Conservation (phyloP, 495 filamentous ascomycete genomes). For the Margaritispora aquatica region DNA sequence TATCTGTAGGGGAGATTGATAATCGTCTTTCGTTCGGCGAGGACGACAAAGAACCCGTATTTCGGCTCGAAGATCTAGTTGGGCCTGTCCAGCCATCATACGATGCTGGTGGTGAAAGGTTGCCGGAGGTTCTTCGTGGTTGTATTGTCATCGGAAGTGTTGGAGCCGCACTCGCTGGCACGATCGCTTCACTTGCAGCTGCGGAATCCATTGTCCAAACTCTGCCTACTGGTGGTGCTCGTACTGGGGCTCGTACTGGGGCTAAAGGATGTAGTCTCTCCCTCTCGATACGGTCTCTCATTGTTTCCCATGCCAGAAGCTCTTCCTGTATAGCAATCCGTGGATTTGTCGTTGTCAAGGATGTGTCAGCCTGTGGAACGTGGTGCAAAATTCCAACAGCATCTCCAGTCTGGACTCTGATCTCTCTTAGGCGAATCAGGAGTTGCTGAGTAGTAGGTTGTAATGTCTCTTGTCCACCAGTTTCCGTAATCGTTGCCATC, state of each 20-base stretch:
- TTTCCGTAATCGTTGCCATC: constrained; percentile 7
- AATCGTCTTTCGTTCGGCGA: not conserved
- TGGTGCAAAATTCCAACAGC: constrained; percentile 2
- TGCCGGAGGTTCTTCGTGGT: not conserved
- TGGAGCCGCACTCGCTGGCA: not conserved
- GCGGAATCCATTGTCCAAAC: not conserved
- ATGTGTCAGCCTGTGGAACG: not conserved
- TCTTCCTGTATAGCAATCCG: constrained; percentile 5
- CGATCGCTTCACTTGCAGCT: not conserved
- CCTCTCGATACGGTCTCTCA: constrained; percentile 7
- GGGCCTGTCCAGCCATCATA: not conserved
- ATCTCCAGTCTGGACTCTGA: constrained; percentile 6
- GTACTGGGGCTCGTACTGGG: not conserved
- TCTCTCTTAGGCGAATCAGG: constrained; percentile 1
- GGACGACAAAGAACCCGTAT: not conserved
- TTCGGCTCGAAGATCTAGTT: not conserved
- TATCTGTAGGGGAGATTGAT: not conserved
- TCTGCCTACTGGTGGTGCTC: not conserved
- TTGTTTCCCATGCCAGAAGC: constrained; percentile 6
- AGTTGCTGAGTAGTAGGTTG: not conserved
- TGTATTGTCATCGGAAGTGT: constrained; percentile 1
- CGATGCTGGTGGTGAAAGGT: not conserved
- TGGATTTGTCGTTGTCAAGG: not conserved
- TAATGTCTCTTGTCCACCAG: not conserved
- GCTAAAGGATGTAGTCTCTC: constrained; percentile 9